Evolutionary conservation across 306 rosid genomes (phyloP).

Genomic region (Sicyos edulis): DNA sequence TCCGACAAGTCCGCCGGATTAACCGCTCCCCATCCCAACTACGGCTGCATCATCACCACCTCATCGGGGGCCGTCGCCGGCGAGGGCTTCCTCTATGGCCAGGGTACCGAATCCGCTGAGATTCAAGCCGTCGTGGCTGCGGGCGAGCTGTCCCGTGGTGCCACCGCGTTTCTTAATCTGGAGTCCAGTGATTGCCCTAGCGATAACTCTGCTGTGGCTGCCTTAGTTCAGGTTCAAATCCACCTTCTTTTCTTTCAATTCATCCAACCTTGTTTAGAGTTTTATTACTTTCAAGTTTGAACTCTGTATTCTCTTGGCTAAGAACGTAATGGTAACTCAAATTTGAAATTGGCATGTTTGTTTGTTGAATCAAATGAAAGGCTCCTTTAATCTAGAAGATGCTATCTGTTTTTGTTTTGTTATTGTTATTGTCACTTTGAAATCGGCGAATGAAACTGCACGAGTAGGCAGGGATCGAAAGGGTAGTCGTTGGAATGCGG

Average conservation of each 20-base stretch:
- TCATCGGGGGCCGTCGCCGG: slow-evolving; percentile 51
- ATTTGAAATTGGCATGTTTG: background rate
- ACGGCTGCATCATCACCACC: slow-evolving; percentile 75
- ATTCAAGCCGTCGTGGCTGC: slow-evolving; percentile 70
- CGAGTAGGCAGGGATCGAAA: slow-evolving; percentile 75
- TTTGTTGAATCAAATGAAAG: background rate
- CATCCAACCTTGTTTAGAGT: background rate
- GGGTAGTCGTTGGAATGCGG: slow-evolving; percentile 86
- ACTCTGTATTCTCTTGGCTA: background rate
- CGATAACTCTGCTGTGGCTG: slow-evolving; percentile 62
- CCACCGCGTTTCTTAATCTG: slow-evolving; percentile 79
- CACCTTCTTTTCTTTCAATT: background rate
- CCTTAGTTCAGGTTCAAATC: slow-evolving; percentile 62
- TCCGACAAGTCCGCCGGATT: slow-evolving; percentile 82
- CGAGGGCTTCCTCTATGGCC: slow-evolving; percentile 83
- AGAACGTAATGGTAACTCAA: too few relatives aligned
- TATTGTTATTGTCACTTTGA: background rate
- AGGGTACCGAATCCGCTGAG: slow-evolving; percentile 82
- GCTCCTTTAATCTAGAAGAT: background rate
- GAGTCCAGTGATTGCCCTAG: slow-evolving; percentile 93
- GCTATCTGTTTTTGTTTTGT: background rate
- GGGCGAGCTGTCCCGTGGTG: slow-evolving; percentile 35
- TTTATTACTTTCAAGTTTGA: background rate
- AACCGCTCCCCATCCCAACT: slow-evolving; percentile 85
- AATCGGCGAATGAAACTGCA: slow-evolving; percentile 23